These are phyloP conservation scores for Taxawa tesnikishii DNA, from an alignment of 2,329 filamentous ascomycete genomes.

Conservation along the genomic window DNA sequence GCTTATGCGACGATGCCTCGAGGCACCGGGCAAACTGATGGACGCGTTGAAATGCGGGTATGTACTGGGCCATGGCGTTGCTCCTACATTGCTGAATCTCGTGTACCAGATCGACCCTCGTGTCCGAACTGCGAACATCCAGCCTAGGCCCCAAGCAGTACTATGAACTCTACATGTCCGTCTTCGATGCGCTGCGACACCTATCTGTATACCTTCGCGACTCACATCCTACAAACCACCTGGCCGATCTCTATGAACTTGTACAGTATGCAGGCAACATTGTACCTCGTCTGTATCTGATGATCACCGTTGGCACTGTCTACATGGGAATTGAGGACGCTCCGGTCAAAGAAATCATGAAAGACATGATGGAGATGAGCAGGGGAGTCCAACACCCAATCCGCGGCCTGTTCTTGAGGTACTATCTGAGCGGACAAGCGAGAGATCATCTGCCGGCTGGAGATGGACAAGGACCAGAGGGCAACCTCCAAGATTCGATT, in stretches of 20 bases:
- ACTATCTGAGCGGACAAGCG: constrained; percentile 92
- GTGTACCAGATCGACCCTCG: constrained; percentile 69
- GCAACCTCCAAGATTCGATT: constrained; percentile 93
- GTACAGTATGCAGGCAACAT: constrained; percentile 98
- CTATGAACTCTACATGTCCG: constrained; percentile 98
- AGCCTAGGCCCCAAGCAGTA: constrained; percentile 98
- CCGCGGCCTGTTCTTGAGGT: constrained; percentile 85
- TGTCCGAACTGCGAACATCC: constrained; percentile 95
- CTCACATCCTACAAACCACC: constrained; percentile 93
- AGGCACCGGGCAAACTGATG: constrained; percentile 97
- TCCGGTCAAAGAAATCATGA: constrained; percentile 99
- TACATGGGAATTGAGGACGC: constrained; percentile 99
- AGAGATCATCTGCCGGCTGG: constrained; percentile 76
- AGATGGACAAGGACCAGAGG: constrained; percentile 79
- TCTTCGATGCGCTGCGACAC: constrained; percentile 95
- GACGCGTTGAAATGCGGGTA: constrained; percentile 99
- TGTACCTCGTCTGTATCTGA: constrained; percentile 87
- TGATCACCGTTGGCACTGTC: constrained; percentile 97
- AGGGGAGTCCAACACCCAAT: constrained; percentile 94
- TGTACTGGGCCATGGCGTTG: constrained; percentile 18
- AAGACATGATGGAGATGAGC: constrained; percentile 99
- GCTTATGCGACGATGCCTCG: constrained; percentile 94
- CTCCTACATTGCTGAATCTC: not conserved
- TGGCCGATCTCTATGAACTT: constrained; percentile 94
- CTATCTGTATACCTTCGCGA: constrained; percentile 93